A percentile compares a stretch with the other conserved stretches of the same genome.
Conservation (phyloP, 1,284 basidiomycete genomes). For the Pulveroboletus sp. region DNA sequence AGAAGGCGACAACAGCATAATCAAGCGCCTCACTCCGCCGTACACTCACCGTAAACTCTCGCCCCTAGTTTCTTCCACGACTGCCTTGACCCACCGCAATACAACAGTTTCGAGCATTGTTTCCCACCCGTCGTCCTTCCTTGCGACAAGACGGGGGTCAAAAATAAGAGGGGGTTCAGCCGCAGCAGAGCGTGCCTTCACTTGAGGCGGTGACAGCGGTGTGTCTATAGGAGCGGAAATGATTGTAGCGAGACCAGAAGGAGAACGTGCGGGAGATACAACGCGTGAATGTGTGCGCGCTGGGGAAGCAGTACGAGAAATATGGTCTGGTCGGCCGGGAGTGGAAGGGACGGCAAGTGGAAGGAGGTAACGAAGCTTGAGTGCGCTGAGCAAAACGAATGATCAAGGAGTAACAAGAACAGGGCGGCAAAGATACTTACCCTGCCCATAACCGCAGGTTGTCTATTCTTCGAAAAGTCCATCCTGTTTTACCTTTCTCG, state of each 20-base stretch:
- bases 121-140: constrained; percentile 78
- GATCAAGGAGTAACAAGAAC: neutral
- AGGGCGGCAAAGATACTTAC: constrained; percentile 44
- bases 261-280: constrained; percentile 27
- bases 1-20: neutral
- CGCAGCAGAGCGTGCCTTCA: constrained; percentile 25
- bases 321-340: constrained; percentile 33
- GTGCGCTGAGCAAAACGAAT: constrained; percentile 51
- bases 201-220: constrained; percentile 16
- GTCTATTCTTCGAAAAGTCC: constrained; percentile 83
- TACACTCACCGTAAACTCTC: constrained; percentile 37
- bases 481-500: constrained; percentile 47
- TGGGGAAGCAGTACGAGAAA: constrained; percentile 29
- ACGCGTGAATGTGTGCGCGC: constrained; percentile 24
- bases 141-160: constrained; percentile 72
- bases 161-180: constrained; percentile 49
- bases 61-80: constrained; percentile 64
- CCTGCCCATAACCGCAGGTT: constrained; percentile 82
- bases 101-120: constrained; percentile 69
- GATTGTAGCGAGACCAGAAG: constrained; percentile 11
- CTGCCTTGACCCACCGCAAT: constrained; percentile 65
- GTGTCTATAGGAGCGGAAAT: constrained; percentile 3
- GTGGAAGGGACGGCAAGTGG: constrained; percentile 58
- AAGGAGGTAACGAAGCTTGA: constrained; percentile 79
- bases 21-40: neutral